These are phyloP conservation scores for Juglanconis oblonga DNA, from an alignment of 2,329 filamentous ascomycete genomes.

Conservation along the genomic window DNA sequence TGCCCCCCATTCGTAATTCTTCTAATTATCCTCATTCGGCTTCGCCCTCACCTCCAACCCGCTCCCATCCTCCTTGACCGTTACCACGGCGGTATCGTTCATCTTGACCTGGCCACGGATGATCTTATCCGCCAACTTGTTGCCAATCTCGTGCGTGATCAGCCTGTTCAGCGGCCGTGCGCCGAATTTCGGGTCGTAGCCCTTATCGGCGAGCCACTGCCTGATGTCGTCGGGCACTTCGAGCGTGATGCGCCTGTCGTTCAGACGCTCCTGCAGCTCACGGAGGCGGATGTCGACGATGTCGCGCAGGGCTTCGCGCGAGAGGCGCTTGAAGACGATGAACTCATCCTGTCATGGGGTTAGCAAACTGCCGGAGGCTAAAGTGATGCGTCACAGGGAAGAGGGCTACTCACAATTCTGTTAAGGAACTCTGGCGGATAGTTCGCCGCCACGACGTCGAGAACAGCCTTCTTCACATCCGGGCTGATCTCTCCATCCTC, in stretches of 20 bases:
- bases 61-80: slow-evolving; percentile 59
- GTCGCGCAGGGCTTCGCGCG: slow-evolving; percentile 73
- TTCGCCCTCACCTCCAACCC: slow-evolving; percentile 49
- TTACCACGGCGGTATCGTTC: slow-evolving; percentile 71
- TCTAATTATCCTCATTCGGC: slow-evolving; percentile 1
- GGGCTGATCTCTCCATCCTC: slow-evolving; percentile 67
- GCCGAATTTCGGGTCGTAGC: slow-evolving; percentile 89
- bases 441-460: slow-evolving; percentile 74
- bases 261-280: slow-evolving; percentile 78
- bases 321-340: slow-evolving; percentile 90
- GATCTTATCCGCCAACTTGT: slow-evolving; percentile 85
- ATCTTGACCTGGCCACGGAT: slow-evolving; percentile 78
- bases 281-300: slow-evolving; percentile 90
- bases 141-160: slow-evolving; percentile 86
- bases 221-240: slow-evolving; percentile 69
- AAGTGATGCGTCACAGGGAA: slow-evolving; percentile 72
- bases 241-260: slow-evolving; percentile 80
- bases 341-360: slow-evolving; percentile 65
- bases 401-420: slow-evolving; percentile 66
- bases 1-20: too few relatives aligned
- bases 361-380: slow-evolving; percentile 47
- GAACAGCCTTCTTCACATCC: slow-evolving; percentile 73
- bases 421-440: slow-evolving; percentile 96
- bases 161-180: slow-evolving; percentile 87
- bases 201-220: slow-evolving; percentile 82